Evolutionary conservation across 169 alveolate genomes (phyloP), one percentile per base, ranked within the genome.

Genomic region (Cryptosporidium parvum): DNA sequence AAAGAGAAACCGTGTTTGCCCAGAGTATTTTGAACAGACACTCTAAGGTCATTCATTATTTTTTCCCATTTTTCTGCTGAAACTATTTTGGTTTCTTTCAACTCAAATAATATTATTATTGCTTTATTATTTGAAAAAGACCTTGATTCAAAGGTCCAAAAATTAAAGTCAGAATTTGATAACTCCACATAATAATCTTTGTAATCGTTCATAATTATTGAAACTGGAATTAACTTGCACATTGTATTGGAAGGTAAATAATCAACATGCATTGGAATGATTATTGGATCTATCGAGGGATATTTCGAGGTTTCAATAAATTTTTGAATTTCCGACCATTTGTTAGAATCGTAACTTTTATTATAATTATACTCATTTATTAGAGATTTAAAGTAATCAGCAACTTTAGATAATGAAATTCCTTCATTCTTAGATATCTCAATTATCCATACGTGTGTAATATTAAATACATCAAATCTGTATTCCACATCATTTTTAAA

Each of bases 261-360:
- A 7, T 45, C 53, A 2, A 59, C 70, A 9, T 48, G 26, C 8
- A 58, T 42, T 58, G 86, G 62, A 56, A 73, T 53, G 33, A 80
- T 26, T 23, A 80, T 62, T 23, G 89, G 89, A 44, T 65, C 65
- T 16, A 80, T 62, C 18, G 56, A 53, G 23, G 69, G 37, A 62
- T 61, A 21, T 35, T 39, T 31, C n/a, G 68, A 23, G 7, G 29
- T 37, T 39, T 61, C 21, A 29, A 65, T 45, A 48, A 58, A 80
- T 45, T 80, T 80, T 0, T 80, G 89, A 23, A 62, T 80, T 3
- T 10, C 31, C 1, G 89, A 80, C 89, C 89, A 80, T 26, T 80
- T 70, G 14, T 21, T 44, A 6, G 8, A 23, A 31, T 18, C 42
- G n/a, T 26, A 23, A 4, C 6, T 31, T n/a, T 16, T 35, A 62